Evolutionary conservation across 306 rosid species (phyloP).

Genomic region (Cucurbita pepo): DNA sequence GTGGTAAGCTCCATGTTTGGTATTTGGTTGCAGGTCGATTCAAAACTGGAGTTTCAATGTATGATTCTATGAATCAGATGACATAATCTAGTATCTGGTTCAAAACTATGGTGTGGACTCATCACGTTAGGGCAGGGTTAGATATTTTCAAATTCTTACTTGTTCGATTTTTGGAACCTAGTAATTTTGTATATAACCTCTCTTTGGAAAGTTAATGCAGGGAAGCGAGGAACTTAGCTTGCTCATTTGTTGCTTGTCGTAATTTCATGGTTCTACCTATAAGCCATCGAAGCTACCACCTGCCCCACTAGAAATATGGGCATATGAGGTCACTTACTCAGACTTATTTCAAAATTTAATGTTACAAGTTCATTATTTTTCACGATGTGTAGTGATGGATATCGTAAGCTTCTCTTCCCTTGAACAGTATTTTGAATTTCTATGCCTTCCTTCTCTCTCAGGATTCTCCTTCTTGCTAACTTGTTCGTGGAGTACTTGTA

Average conservation of each 20-base stretch:
- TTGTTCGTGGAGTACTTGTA: slow-evolving; percentile 81
- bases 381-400: background rate
- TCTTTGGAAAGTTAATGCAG: background rate
- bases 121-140: slow-evolving; percentile 43
- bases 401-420: background rate
- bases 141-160: background rate
- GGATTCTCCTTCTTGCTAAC: slow-evolving; percentile 98
- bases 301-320: slow-evolving; percentile 77
- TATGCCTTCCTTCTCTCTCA: slow-evolving; percentile 16
- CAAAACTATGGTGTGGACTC: slow-evolving; percentile 55
- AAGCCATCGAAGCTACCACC: slow-evolving; percentile 74
- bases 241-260: background rate
- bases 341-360: background rate
- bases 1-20: slow-evolving; percentile 9
- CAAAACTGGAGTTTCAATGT: slow-evolving; percentile 88
- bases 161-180: background rate
- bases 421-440: slow-evolving; percentile 6
- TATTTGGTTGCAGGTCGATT: slow-evolving; percentile 59
- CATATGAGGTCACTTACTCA: slow-evolving; percentile 58
- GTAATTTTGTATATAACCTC: background rate
- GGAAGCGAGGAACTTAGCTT: background rate
- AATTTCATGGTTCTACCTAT: slow-evolving; percentile 53
- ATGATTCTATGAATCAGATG: slow-evolving; percentile 60
- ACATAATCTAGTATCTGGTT: slow-evolving; percentile 74
- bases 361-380: background rate